Evolutionary conservation across 2,329 filamentous ascomycete genomes (phyloP).

Genomic region (Hyphodiscus sp.): DNA sequence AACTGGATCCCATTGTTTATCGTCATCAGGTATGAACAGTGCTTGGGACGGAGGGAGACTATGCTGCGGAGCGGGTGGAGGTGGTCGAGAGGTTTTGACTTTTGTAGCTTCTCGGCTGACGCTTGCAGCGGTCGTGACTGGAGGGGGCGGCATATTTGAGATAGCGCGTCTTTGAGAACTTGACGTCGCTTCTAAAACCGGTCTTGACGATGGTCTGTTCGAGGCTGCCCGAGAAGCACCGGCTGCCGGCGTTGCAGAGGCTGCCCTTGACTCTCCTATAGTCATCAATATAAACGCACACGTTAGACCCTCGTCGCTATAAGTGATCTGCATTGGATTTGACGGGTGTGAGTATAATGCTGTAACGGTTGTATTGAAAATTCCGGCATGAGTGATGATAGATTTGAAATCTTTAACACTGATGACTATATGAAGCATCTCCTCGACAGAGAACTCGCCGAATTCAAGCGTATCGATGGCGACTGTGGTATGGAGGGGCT

Average conservation of each 20-base stretch:
- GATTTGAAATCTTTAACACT: slow-evolving; percentile 79
- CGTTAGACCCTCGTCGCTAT: slow-evolving; percentile 59
- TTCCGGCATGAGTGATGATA: slow-evolving; percentile 69
- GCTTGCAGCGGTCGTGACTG: slow-evolving; percentile 16
- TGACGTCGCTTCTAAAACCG: slow-evolving; percentile 23
- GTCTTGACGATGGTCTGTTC: slow-evolving; percentile 24
- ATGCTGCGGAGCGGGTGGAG: slow-evolving; percentile 47
- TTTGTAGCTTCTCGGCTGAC: slow-evolving; percentile 21
- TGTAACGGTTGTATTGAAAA: slow-evolving; percentile 57
- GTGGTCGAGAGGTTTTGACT: slow-evolving; percentile 38
- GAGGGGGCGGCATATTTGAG: slow-evolving; percentile 26
- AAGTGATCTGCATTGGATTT: slow-evolving; percentile 66
- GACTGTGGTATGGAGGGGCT: slow-evolving; percentile 74
- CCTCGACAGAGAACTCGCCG: slow-evolving; percentile 65
- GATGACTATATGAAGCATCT: slow-evolving; percentile 72
- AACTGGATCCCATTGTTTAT: slow-evolving; percentile 66
- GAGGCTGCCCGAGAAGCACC: slow-evolving; percentile 20
- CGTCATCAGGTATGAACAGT: slow-evolving; percentile 63
- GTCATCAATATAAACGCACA: slow-evolving; percentile 82
- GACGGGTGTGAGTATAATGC: slow-evolving; percentile 66
- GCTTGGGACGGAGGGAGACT: slow-evolving; percentile 58
- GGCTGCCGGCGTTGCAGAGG: slow-evolving; percentile 23
- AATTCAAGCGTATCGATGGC: slow-evolving; percentile 72
- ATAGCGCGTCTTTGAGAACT: slow-evolving; percentile 20
- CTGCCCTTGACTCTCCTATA: slow-evolving; percentile 51